Evolutionary conservation across 2,329 filamentous ascomycete species (phyloP).

Genomic region (Aspergillus hortae): DNA sequence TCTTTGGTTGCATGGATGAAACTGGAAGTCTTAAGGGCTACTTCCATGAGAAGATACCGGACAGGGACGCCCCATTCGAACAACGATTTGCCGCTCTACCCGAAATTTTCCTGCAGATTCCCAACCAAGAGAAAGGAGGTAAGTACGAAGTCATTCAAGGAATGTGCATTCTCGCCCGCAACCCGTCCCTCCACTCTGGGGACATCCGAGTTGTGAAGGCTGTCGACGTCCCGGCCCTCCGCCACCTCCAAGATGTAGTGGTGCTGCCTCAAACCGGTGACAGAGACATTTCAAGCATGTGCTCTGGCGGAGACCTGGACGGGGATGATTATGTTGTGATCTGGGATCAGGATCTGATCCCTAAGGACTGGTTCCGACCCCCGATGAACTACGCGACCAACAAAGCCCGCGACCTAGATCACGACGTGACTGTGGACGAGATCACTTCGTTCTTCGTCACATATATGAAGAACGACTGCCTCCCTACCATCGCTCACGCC

Average conservation of each 20-base stretch:
- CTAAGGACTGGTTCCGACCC: constrained; percentile 63
- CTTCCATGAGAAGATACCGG: constrained; percentile 45
- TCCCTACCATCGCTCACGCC: constrained; percentile 74
- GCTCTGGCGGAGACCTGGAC: constrained; percentile 91
- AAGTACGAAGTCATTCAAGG: constrained; percentile 67
- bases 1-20: constrained; percentile 87
- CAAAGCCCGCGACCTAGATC: constrained; percentile 53
- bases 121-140: constrained; percentile 51
- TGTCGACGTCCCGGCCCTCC: constrained; percentile 68
- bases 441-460: constrained; percentile 82
- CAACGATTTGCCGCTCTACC: constrained; percentile 59
- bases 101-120: constrained; percentile 85
- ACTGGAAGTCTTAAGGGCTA: constrained; percentile 72
- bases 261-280: constrained; percentile 84
- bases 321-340: constrained; percentile 94
- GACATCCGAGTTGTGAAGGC: constrained; percentile 86
- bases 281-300: constrained; percentile 84
- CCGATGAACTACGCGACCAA: constrained; percentile 74
- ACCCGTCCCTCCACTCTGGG: constrained; percentile 89
- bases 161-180: constrained; percentile 79
- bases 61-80: constrained; percentile 25
- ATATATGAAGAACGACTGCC: constrained; percentile 86
- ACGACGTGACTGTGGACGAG: constrained; percentile 67
- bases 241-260: constrained; percentile 77
- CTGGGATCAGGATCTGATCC: constrained; percentile 77